Percentiles rank a stretch among this genome's conserved stretches.
phyloP scores from a whole-genome alignment of 169 alveolate species.

The Cyclospora cayetanensis region DNA sequence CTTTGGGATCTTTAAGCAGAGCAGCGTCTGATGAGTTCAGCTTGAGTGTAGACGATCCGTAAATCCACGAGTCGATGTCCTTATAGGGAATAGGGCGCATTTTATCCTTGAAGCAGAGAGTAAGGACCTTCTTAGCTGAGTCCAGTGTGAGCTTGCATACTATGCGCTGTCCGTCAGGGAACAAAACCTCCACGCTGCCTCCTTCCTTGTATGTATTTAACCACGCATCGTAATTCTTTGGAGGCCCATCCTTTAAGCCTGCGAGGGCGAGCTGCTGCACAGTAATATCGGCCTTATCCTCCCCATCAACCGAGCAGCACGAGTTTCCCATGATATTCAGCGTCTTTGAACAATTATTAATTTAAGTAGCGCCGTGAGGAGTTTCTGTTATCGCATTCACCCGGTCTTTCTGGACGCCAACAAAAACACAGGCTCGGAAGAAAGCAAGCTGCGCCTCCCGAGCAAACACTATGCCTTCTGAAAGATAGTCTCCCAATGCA shows the following conservation, averaged over 20 bases:
- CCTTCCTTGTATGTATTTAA: conserved; percentile 19
- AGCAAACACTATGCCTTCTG: no score
- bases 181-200: conserved; percentile 41
- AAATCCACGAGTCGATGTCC: conserved; percentile 32
- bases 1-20: conserved; percentile 50
- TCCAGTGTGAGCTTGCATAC: conserved; percentile 54
- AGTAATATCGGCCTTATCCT: background rate
- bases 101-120: conserved; percentile 45
- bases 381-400: no score
- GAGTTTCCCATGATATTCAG: conserved; percentile 69
- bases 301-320: conserved; percentile 55
- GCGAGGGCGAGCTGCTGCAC: conserved; percentile 12
- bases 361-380: no score
- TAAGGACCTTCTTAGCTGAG: background rate
- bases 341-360: no score
- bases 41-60: conserved; percentile 5
- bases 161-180: conserved; percentile 65
- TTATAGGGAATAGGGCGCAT: conserved; percentile 30
- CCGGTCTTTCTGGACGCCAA: no score
- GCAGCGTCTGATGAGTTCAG: conserved; percentile 31
- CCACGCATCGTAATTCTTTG: conserved; percentile 13
- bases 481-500: no score
- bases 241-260: background rate
- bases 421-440: no score
- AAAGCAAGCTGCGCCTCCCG: no score